These are phyloP conservation scores for Ailanthus altissimus DNA, from an alignment of 345 rosid species.

Conservation along the genomic window DNA sequence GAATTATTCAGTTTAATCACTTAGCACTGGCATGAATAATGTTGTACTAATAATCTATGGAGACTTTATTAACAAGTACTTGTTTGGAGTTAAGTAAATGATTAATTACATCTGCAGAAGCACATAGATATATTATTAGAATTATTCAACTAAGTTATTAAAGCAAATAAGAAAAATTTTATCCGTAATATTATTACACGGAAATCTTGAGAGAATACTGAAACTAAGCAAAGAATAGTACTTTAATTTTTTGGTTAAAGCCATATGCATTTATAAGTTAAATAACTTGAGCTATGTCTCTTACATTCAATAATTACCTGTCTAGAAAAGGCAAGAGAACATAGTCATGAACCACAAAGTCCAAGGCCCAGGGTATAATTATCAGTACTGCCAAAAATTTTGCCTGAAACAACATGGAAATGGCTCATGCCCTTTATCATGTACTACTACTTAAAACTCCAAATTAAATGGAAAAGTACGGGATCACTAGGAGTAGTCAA, in stretches of 20 bases:
- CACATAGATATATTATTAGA: background rate
- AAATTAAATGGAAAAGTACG: background rate
- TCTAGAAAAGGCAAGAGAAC: slow-evolving; percentile 92
- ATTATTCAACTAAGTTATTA: background rate
- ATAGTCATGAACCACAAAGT: slow-evolving; percentile 88
- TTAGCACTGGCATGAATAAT: background rate
- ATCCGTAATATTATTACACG: background rate
- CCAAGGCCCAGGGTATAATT: slow-evolving; percentile 80
- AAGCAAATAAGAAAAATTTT: background rate
- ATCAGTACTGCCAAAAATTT: slow-evolving; percentile 77
- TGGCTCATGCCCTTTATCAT: slow-evolving; percentile 17
- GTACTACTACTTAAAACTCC: background rate
- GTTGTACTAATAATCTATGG: background rate
- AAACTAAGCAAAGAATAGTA: background rate
- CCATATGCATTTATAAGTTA: background rate
- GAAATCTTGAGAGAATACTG: background rate
- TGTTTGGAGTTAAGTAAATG: background rate
- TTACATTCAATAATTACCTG: slow-evolving; percentile 53
- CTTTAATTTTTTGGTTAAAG: background rate
- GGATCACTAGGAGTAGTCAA: background rate
- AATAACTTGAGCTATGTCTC: background rate
- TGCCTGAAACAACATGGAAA: slow-evolving; percentile 58
- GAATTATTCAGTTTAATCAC: background rate
- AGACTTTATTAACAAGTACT: background rate
- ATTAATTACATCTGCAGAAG: slow-evolving; percentile 3